These are phyloP conservation scores for Spergularia bocconei DNA, from an alignment of 148 eudicot species.

Conservation along the genomic window DNA sequence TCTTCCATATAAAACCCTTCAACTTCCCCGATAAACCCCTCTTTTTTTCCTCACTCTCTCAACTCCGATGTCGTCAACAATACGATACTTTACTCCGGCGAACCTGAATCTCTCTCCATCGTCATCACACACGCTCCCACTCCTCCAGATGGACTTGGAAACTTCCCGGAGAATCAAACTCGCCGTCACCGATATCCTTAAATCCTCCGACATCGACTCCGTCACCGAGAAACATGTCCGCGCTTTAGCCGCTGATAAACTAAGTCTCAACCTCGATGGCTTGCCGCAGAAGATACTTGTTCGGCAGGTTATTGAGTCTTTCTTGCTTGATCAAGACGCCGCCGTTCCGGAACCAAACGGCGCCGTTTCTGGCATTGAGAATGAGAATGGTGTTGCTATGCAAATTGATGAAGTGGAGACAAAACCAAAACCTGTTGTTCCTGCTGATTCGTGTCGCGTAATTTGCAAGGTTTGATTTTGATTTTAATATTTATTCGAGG, in stretches of 20 bases:
- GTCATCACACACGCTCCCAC: background rate
- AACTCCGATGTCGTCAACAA: background rate
- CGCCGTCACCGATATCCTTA: constrained; percentile 32
- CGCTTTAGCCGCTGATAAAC: constrained; percentile 24
- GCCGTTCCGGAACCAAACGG: background rate
- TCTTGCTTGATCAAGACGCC: constrained; percentile 17
- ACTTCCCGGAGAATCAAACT: constrained; percentile 19
- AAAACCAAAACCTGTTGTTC: background rate
- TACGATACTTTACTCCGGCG: background rate
- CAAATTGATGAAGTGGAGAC: constrained; percentile 1
- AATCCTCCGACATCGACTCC: constrained; percentile 30
- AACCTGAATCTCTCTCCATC: constrained; percentile 9
- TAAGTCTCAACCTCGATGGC: constrained; percentile 33
- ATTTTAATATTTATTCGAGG: background rate
- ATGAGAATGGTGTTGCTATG: background rate
- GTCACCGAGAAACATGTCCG: constrained; percentile 37
- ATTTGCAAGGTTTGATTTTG: constrained; percentile 29
- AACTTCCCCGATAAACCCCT: background rate
- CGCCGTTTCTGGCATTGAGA: background rate
- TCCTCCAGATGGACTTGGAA: constrained; percentile 21
- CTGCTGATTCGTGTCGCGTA: constrained; percentile 24
- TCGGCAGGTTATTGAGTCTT: constrained; percentile 33
- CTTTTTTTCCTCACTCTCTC: too few relatives aligned
- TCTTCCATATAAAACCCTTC: too few relatives aligned
- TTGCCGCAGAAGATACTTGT: constrained; percentile 32